Conservation (phyloP, 768 basidiomycete species). For the Boletales sp. region DNA sequence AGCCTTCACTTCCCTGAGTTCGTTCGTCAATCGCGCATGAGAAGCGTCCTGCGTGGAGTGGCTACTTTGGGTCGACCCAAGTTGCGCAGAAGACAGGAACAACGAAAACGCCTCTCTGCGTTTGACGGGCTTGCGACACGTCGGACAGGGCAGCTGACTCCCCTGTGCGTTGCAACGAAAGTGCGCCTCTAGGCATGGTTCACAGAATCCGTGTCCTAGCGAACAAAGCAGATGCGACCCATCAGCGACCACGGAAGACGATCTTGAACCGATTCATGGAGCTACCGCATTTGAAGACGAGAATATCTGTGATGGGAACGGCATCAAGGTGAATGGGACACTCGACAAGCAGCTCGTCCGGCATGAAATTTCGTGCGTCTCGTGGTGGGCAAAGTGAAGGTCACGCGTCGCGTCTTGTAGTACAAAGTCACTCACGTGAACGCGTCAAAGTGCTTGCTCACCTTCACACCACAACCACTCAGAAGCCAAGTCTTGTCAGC, state of each 20-base stretch:
- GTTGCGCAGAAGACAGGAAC: slow-evolving; percentile 22
- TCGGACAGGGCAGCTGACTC: slow-evolving; percentile 19
- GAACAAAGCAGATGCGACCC: slow-evolving; percentile 6
- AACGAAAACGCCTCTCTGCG: slow-evolving; percentile 26
- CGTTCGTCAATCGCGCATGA: slow-evolving; percentile 6
- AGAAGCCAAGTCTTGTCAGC: no score
- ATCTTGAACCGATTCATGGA: slow-evolving; percentile 4
- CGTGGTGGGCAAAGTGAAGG: not conserved
- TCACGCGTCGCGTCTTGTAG: no score
- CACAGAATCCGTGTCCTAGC: slow-evolving; percentile 32
- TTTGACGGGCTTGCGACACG: slow-evolving; percentile 27
- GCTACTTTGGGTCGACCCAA: not conserved
- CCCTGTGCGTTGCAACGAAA: slow-evolving; percentile 9
- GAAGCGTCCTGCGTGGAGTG: slow-evolving; percentile 3
- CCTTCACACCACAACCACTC: no score
- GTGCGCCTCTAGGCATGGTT: slow-evolving; percentile 24
- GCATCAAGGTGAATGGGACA: slow-evolving; percentile 31
- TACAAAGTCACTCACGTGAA: no score
- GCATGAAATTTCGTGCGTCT: not conserved
- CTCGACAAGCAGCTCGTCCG: slow-evolving; percentile 25
- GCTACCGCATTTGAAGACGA: slow-evolving; percentile 30
- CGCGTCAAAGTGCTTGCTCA: no score
- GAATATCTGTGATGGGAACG: slow-evolving; percentile 24
- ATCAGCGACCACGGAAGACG: slow-evolving; percentile 9
- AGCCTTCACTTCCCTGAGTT: slow-evolving; percentile 10